phyloP scores from a whole-genome alignment of 371 early-diverging fungal genomes.

The Mucor velutinosus region DNA sequence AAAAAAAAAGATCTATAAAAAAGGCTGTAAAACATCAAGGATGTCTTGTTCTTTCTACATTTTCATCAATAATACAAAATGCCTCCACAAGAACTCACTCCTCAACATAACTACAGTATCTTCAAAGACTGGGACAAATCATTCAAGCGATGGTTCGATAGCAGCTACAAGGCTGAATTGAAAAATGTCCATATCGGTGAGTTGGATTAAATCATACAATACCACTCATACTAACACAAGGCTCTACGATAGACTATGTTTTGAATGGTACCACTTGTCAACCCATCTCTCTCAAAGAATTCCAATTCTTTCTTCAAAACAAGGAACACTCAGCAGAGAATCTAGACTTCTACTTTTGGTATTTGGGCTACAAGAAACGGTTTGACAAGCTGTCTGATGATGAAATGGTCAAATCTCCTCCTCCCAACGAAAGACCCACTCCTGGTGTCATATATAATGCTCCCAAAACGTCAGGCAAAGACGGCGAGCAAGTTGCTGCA shows the following conservation, averaged over 20 bases:
- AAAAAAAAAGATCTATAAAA: neutral
- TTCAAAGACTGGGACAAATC: slow-evolving; percentile 1
- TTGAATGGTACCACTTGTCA: slow-evolving; percentile 16
- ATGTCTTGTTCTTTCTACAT: neutral
- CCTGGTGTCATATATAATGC: slow-evolving; percentile 1
- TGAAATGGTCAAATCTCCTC: slow-evolving; percentile 18
- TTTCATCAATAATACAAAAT: neutral
- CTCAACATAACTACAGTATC: neutral
- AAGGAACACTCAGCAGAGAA: slow-evolving; percentile 31
- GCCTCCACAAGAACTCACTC: neutral
- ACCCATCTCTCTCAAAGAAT: slow-evolving; percentile 28
- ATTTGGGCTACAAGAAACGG: slow-evolving; percentile 18
- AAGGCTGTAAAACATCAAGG: neutral
- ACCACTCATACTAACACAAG: neutral
- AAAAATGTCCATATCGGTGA: slow-evolving; percentile 17
- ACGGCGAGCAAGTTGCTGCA: neutral
- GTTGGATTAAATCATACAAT: neutral
- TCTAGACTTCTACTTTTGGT: slow-evolving; percentile 34
- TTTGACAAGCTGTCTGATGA: slow-evolving; percentile 18
- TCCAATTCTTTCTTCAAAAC: slow-evolving; percentile 17
- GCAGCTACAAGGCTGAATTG: neutral
- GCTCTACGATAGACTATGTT: neutral
- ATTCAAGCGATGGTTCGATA: slow-evolving; percentile 10
- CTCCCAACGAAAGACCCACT: slow-evolving; percentile 27
- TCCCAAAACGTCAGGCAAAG: neutral